phyloP scores from a whole-genome alignment of 495 filamentous ascomycete species.

The Mytilinidion resinicola region DNA sequence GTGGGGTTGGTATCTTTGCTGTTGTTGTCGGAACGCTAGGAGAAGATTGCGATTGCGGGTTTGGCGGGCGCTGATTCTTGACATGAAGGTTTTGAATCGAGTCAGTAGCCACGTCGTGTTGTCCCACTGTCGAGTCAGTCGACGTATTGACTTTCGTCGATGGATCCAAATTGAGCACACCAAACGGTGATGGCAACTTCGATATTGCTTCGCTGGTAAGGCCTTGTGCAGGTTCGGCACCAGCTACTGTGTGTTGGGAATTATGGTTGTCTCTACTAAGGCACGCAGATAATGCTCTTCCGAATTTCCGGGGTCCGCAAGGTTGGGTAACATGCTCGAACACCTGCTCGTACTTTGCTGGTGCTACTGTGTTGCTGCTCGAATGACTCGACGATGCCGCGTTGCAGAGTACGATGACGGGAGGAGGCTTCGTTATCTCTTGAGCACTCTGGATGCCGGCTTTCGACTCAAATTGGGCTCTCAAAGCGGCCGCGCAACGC shows the following conservation, averaged over 20 bases:
- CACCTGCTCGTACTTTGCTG: conserved; percentile 9
- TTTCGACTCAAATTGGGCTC: conserved; percentile 4
- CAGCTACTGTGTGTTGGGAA: background rate
- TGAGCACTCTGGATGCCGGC: background rate
- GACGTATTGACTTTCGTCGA: too few species aligned
- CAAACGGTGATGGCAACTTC: too few species aligned
- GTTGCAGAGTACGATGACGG: conserved; percentile 20
- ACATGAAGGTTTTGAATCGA: too few species aligned
- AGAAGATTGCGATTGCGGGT: too few species aligned
- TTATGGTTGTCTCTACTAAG: conserved; percentile 5
- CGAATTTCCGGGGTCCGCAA: conserved; percentile 23
- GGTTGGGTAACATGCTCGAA: conserved; percentile 24
- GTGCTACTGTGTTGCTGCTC: conserved; percentile 12
- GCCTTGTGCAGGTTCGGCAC: background rate
- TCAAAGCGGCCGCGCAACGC: conserved; percentile 17
- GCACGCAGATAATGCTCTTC: conserved; percentile 16
- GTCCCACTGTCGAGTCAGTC: too few species aligned
- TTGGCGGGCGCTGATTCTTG: too few species aligned
- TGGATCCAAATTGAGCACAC: too few species aligned
- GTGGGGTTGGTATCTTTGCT: too few species aligned
- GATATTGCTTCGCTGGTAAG: conserved; percentile 1
- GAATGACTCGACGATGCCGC: conserved; percentile 19
- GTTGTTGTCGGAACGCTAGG: too few species aligned
- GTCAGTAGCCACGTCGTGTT: too few species aligned
- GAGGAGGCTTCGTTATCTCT: background rate